Base-by-base conservation (phyloP, 805 yeast genomes). In the Osmozyma mogii region DNA sequence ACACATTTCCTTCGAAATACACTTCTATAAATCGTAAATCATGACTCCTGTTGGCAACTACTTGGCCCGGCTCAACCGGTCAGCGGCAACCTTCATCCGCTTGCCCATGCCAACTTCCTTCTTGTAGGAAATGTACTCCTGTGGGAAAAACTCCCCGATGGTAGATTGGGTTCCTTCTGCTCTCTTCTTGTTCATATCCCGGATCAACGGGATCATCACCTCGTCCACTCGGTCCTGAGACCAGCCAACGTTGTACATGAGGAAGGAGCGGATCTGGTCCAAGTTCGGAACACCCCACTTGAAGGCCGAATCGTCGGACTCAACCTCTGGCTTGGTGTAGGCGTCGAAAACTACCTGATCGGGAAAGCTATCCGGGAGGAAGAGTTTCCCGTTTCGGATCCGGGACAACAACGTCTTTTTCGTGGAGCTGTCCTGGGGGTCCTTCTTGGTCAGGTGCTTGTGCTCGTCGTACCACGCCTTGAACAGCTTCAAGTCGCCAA, bases 211-310 rank as follows among this genome's bases (percentile, higher is more conserved):
- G 12, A 88, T 66, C 49, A 92, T 59, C 3, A 87, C 78, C 45
- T 84, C 88, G 47, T 89, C 94, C 3, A 84, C 78, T 35, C 73
- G 68, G 6, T 68, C 76, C 44, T 75, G 75, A 3, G 70, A 58
- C 96, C 99, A 94, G 3, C 88, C 87, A 6, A 87, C 75, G 25
- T 74, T 74, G 26, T 57, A 62, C 69, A 70, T 71, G 52, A 92
- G 60, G 42, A 72, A 88, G 1, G 72, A 63, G 17, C 96, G 58
- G 29, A 92, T 59, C 40, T 74, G 75, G 43, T 87, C 96, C 35
- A 88, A 55, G 49, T 84, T 85, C 0, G 96, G 96, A 2, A 64
- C 57, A 0, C 96, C 97, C 98, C 98, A 92, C 27, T 70, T 70
- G 55, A 92, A 88, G 31, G 70, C 67, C 0, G 88, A 81, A 26